Evolutionary conservation across 2,329 filamentous ascomycete genomes (phyloP).

Genomic region (Colletotrichum sp.): DNA sequence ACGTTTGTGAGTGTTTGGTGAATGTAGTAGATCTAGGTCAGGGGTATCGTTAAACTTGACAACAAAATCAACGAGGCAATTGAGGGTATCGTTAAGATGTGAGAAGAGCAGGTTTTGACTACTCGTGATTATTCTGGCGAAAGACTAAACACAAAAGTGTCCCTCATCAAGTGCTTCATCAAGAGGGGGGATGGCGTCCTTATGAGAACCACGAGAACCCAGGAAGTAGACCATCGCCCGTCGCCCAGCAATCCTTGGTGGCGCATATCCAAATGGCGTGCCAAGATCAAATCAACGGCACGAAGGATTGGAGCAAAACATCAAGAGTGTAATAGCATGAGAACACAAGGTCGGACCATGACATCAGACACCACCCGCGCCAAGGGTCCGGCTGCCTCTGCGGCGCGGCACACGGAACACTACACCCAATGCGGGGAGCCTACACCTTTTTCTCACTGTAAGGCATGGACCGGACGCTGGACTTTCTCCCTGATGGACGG

Average conservation of each 20-base stretch:
- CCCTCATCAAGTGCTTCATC: too few relatives aligned
- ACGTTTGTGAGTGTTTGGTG: rapidly evolving
- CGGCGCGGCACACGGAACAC: not conserved
- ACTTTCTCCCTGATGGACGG: not conserved
- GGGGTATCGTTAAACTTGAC: not conserved
- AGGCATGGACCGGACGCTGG: not conserved
- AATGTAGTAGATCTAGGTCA: not conserved
- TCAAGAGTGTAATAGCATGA: not conserved
- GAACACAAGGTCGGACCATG: not conserved
- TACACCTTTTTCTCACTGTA: not conserved
- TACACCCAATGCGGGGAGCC: not conserved
- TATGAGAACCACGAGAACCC: not conserved
- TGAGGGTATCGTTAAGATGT: not conserved
- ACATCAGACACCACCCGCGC: not conserved
- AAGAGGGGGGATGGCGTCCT: not conserved
- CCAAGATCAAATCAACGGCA: not conserved
- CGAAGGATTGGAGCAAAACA: not conserved
- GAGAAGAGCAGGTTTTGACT: not conserved
- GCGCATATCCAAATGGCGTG: not conserved
- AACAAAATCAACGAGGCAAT: too few relatives aligned
- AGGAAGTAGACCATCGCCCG: not conserved
- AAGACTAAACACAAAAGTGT: too few relatives aligned
- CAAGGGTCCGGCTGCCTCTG: not conserved
- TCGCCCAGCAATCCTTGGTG: constrained; percentile 5
- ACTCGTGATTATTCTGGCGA: not conserved